Base-by-base conservation (phyloP, 2,329 filamentous ascomycete genomes). In the Cordyceps pruinosa region DNA sequence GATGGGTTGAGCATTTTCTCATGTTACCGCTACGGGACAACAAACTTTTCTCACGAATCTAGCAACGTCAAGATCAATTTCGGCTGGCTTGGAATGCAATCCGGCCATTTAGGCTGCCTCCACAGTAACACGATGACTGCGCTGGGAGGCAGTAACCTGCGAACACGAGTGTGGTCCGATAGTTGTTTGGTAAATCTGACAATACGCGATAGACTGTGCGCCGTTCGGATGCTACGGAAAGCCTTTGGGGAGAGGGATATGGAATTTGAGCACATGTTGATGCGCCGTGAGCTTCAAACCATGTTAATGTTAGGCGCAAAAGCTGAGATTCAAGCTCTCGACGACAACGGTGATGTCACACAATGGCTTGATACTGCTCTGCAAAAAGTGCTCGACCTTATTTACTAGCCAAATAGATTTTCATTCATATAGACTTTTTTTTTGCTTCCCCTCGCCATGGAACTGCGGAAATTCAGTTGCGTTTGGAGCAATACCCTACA, bases 261-360 rank as follows among this genome's bases (percentile, higher is more conserved):
- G 5, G 68, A 72, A 12, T 60, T 62, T 0, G 68, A 73, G 2
- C 72, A 74, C 2, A 54, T 62, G 0, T 71, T 75, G 7, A 72
- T 82, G 60, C 71, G 72, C 30, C 69, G 70, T 3, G 86, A 91
- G 63, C 63, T 93, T 17, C 88, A 90, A 65, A 63, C 77, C 1
- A 91, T 93, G 88, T 70, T 93, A 21, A 79, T 88, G 73, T 72
- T 92, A 51, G 87, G 87, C 53, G 64, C 85, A 48, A 94, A 93
- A 65, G 87, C 86, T 0, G 89, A 94, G 66, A 89, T 93, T 51
- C 88, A 94, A 65, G 79, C 84, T 19, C 70, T 89, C 7, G 85
- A 88, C 56, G 74, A 80, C 4, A 72, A 71, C 9, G 81, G 81
- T 0, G 72, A 79, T 49, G 63, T 84, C 5, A 69, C 72, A 0